Base-by-base conservation (phyloP, 208 protist genomes). In the Leishmania arabica region DNA sequence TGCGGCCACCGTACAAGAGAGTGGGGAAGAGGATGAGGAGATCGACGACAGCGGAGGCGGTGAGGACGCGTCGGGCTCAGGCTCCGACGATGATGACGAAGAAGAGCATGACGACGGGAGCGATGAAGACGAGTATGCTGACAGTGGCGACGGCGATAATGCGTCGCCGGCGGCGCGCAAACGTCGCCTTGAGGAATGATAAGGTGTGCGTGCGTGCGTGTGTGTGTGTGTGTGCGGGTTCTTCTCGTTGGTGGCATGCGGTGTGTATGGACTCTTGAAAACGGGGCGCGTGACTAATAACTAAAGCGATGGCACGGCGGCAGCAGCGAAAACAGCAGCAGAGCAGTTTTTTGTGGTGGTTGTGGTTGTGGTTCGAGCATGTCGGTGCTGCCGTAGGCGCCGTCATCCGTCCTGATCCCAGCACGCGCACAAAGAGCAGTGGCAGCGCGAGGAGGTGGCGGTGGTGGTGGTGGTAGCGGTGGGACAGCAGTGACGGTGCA, bases 51-150 rank as follows among this genome's bases (percentile, higher is more conserved):
- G 66, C n/a, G 47, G 49, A 11, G 45, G 42, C 65, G 56, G 27
- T 53, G 42, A 34, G 7, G 78, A 78, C 62, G 49, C 51, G 34
- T 77, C 73, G n/a, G 40, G 34, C 49, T 73, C 58, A 24, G 45
- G 40, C 45, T 53, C 47, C 73, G 80, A 79, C 24, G 77, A 42
- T 24, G 83, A 75, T 37, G 77, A 80, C 27, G 77, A 58, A 11
- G 80, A 69, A 34, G 69, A 69, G 27, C 73, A 77, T 53, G 73
- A 79, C 65, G 56, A 54, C 2, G 77, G 24, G 1, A 54, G 42
- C 54, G 51, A 37, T 42, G 40, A 79, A 31, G 42, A 13, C 11
- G 51, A 51, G 34, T 75, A 31, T 56, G 45, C n/a, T 11, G 15
- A 31, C 37, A 49, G 74, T 47, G 34, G 19, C 5, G 69, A 68